Conservation (phyloP, 2,329 filamentous ascomycete genomes). For the Fusarium stilboides region DNA sequence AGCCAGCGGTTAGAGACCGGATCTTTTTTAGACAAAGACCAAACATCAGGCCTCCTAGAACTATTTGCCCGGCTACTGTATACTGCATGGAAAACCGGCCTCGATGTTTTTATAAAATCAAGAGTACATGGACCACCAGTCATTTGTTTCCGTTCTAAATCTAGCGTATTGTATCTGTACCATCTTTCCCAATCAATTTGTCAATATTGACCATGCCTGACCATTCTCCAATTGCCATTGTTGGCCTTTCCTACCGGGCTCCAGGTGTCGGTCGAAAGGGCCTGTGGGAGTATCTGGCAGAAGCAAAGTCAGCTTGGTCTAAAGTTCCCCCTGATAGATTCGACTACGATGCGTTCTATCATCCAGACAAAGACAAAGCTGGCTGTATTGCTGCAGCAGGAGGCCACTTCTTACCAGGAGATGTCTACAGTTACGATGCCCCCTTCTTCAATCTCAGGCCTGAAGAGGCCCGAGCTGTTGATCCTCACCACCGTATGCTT, state of each 20-base stretch:
- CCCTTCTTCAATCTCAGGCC: conserved; percentile 45
- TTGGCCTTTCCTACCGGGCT: conserved; percentile 23
- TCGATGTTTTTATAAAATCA: background rate
- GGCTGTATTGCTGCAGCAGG: conserved; percentile 23
- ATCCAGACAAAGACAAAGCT: conserved; percentile 46
- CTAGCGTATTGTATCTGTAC: too few species aligned
- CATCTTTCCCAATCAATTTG: too few species aligned
- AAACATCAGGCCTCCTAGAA: background rate
- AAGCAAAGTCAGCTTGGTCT: conserved; percentile 54
- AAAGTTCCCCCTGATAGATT: conserved; percentile 61
- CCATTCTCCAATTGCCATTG: conserved; percentile 21
- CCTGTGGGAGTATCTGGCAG: conserved; percentile 30
- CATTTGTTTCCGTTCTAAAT: too few species aligned
- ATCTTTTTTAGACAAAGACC: background rate
- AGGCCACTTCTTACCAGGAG: conserved; percentile 45
- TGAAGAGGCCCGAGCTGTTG: conserved; percentile 49
- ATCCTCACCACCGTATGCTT: conserved; percentile 45
- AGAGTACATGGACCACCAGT: too few species aligned
- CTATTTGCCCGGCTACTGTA: background rate
- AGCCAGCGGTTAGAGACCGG: background rate
- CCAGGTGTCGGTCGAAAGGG: conserved; percentile 29
- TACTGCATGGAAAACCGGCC: background rate
- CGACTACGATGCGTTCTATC: conserved; percentile 57
- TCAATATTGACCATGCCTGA: background rate
- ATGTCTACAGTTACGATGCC: conserved; percentile 44